Percentiles rank a stretch among this genome's conserved stretches.
These are phyloP conservation scores for Osmozyma mogii DNA, from an alignment of 805 yeast species.

Conservation along the genomic window DNA sequence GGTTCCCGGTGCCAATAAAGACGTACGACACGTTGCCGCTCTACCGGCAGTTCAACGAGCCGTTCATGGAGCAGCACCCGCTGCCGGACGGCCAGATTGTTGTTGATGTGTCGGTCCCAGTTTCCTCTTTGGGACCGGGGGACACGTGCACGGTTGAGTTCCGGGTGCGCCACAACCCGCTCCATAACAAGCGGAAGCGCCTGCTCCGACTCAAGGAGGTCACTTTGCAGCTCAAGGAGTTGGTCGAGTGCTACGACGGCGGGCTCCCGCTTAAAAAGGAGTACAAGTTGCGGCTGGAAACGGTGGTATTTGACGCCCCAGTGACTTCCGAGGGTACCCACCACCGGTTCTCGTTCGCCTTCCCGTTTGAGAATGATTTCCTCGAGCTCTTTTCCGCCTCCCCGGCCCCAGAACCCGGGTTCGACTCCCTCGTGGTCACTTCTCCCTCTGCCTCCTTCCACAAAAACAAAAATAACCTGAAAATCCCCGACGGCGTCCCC, in stretches of 20 bases:
- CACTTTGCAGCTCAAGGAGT: constrained; percentile 43
- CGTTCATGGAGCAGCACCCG: constrained; percentile 33
- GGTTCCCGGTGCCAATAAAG: constrained; percentile 47
- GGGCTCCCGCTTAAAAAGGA: constrained; percentile 44
- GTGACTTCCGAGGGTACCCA: constrained; percentile 22
- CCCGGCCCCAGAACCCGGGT: neutral
- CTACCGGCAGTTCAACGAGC: constrained; percentile 47
- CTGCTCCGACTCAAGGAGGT: constrained; percentile 36
- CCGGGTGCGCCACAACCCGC: constrained; percentile 34
- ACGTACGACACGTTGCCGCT: constrained; percentile 51
- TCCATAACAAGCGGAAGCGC: constrained; percentile 21
- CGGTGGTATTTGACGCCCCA: constrained; percentile 17
- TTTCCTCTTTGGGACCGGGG: constrained; percentile 50
- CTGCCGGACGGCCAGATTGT: constrained; percentile 44
- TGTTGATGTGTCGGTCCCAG: constrained; percentile 40
- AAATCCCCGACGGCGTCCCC: constrained; percentile 30
- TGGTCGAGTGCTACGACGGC: constrained; percentile 45
- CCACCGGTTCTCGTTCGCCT: constrained; percentile 17
- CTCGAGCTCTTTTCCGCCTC: constrained; percentile 15
- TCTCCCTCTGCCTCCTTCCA: neutral
- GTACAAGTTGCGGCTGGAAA: constrained; percentile 26
- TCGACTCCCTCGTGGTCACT: constrained; percentile 24
- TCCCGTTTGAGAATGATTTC: constrained; percentile 31
- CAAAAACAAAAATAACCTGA: neutral
- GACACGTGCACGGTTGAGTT: constrained; percentile 37